Base-by-base conservation (phyloP, 495 filamentous ascomycete genomes). In the Clavariopsis aquatica region DNA sequence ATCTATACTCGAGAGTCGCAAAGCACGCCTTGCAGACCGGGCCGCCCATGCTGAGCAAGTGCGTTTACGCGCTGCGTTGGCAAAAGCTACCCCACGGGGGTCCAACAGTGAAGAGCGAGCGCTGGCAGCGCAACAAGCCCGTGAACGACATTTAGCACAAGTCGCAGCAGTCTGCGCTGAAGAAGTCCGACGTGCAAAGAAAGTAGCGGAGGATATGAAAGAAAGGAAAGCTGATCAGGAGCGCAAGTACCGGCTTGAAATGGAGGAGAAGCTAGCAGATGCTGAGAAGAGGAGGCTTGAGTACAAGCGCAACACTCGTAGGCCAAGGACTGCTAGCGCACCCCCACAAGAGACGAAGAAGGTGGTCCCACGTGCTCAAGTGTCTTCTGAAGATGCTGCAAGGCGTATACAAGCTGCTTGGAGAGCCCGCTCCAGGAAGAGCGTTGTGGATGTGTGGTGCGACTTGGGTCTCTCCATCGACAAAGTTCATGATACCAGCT, bases 11-110 rank as follows among this genome's bases (percentile, higher is more conserved):
- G 93, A 98, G 75, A 90, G 84, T 70, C 90, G 94, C 43, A 97
- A 96, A 74, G 94, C 92, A 7, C 86, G 93, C 49, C 83, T 98
- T 26, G 94, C 95, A 56, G 94, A 96, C 74, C 85, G 93, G 46
- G 95, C 93, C 12, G 90, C 91, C 46, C 92, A 98, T 78, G 94
- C 92, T 51, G 94, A 98, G 74, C 93, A 96, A 78, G 94, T 98
- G n/a, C 90, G 94, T 60, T 78, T 94, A 57, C 88, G 89, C 57
- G 94, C 90, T 47, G 91, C 91, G n/a, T 75, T 91, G 57, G 89
- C 88, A 29, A 96, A 92, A 80, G 89, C 89, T 38, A 84, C 86
- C 15, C 86, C 85, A 19, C 83, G 84, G 65, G 45, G 68, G 59
- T 75, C 78, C 51, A 85, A 87, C 72, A 84, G 85, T 65, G 91